Percentiles rank a stretch among this genome's conserved stretches.
phyloP scores from a whole-genome alignment of 163 green algal species.

The Prototheca cutis region DNA sequence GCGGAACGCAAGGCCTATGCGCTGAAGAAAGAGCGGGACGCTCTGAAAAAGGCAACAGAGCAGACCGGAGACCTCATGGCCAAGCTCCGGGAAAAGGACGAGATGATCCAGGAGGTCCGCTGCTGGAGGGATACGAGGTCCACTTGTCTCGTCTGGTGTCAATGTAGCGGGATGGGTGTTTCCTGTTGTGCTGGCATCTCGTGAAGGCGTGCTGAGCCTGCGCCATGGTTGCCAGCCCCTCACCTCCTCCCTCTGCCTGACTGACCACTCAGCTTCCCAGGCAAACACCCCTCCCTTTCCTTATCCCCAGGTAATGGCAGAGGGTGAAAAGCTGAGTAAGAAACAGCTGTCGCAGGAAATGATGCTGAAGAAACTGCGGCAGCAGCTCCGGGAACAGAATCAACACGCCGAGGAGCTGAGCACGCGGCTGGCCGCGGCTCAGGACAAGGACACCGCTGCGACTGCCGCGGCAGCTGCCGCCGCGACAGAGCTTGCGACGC shows the following conservation, averaged over 20 bases:
- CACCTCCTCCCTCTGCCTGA: too few relatives aligned
- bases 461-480: constrained; percentile 4
- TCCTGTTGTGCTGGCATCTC: too few relatives aligned
- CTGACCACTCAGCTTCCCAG: too few relatives aligned
- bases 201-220: too few relatives aligned
- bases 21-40: constrained; percentile 84
- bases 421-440: constrained; percentile 17
- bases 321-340: constrained; percentile 82
- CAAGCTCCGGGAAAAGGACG: constrained; percentile 84
- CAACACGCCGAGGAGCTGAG: constrained; percentile 20
- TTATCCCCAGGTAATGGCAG: constrained; percentile 67
- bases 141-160: too few relatives aligned
- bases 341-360: constrained; percentile 80
- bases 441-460: not conserved
- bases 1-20: constrained; percentile 53
- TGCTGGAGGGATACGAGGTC: too few relatives aligned
- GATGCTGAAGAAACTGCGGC: constrained; percentile 68
- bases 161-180: too few relatives aligned
- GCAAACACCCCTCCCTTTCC: not conserved
- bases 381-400: constrained; percentile 39
- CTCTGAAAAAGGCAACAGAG: constrained; percentile 50
- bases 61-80: constrained; percentile 45
- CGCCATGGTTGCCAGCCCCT: too few relatives aligned
- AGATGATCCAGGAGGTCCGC: constrained; percentile 11
- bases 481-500: constrained; percentile 2